Base-by-base conservation (phyloP, 345 rosid genomes). In the Eutrema yunnanense region DNA sequence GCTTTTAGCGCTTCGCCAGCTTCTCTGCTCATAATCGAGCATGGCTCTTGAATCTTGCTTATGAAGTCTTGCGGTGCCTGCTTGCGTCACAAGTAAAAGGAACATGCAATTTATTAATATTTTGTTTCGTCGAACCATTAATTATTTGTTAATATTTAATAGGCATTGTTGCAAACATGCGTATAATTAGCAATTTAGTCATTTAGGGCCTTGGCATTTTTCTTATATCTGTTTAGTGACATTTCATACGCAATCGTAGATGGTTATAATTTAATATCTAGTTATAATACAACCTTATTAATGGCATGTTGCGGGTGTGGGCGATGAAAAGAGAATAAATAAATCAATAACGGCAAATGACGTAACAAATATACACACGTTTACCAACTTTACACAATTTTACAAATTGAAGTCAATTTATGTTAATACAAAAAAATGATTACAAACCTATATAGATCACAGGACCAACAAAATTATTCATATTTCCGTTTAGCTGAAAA, bases 1-100 rank as follows among this genome's bases (percentile, higher is more conserved):
- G 80, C 83, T 78, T 79, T 82, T 68, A 93, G 46, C 51, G 94
- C 86, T 69, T 74, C 85, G 6, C 94, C 69, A 37, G 81, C 68
- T 83, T 84, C 96, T 43, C 22, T 27, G 73, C 87, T 84, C 61
- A 84, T 73, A 8, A 41, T 69, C 19, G 66, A 67, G 73, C 90
- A 82, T 55, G 84, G 57, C 13, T 80, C 89, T 74, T 83, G 71
- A 52, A 89, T 80, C 73, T 68, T 50, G 41, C 55, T 72, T 44
- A 64, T 36, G 65, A 90, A 75, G 71, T 81, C 85, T 65, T 29
- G 33, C 13, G 96, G 62, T 52, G 78, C 75, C 98, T 92, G 84
- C 81, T 48, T n/a, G 8, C 38, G 16, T 50, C 52, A 43, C 76
- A 63, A 22, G 40, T 19, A 10, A 51, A 10, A 43, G 30, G 16